These are phyloP conservation scores for Clavispora asparagi DNA, from an alignment of 805 yeast genomes.

Conservation along the genomic window DNA sequence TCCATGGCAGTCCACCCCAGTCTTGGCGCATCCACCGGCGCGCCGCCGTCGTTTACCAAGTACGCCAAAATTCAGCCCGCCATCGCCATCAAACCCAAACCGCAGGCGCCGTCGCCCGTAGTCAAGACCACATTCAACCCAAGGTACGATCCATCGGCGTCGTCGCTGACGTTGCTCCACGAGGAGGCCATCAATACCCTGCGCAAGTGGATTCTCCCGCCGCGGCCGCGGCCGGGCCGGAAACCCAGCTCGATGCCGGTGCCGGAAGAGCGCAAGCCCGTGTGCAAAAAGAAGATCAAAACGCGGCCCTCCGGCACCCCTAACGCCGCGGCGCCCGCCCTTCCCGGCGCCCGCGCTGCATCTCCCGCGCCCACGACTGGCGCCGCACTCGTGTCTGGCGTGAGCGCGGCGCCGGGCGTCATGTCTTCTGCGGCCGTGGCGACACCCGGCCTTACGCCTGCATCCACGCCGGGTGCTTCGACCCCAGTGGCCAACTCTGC, in stretches of 20 bases:
- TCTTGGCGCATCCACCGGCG: neutral
- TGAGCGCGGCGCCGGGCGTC: neutral
- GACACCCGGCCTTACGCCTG: neutral
- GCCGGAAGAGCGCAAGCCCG: neutral
- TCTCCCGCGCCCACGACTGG: neutral
- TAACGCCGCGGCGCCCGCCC: neutral
- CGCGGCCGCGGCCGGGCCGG: conserved; percentile 73
- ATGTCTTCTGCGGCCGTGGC: no score
- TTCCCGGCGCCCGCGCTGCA: no score
- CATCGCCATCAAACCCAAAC: conserved; percentile 34
- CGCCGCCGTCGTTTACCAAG: conserved; percentile 14
- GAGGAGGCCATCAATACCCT: conserved; percentile 46
- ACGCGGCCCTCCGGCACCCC: neutral
- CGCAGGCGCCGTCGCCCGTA: conserved; percentile 22
- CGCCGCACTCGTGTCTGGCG: neutral
- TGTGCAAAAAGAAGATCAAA: conserved; percentile 9
- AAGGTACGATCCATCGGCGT: conserved; percentile 11
- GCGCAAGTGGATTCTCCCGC: conserved; percentile 80
- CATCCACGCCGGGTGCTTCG: neutral
- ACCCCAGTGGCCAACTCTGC: neutral
- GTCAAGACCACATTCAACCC: conserved; percentile 24
- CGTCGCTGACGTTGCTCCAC: conserved; percentile 3
- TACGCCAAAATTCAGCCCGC: conserved; percentile 36
- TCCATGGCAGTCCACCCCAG: neutral
- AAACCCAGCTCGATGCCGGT: conserved; percentile 30